Percentiles rank a stretch among this genome's conserved stretches.
Evolutionary conservation across 495 filamentous ascomycete genomes (phyloP).

Genomic region (Sordaria brevicollis): DNA sequence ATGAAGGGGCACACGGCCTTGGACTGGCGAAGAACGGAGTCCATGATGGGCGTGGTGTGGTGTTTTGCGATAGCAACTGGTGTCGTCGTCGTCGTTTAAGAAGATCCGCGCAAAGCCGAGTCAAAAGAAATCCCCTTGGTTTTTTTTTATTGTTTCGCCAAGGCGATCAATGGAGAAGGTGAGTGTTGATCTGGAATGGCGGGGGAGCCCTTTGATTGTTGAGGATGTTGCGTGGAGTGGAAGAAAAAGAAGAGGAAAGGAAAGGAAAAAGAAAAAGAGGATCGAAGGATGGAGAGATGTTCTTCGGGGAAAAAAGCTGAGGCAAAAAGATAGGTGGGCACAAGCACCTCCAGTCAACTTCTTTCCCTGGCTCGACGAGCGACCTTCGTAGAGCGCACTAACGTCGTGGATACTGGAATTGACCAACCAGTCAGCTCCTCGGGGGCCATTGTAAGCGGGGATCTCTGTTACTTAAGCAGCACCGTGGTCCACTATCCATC

Average conservation of each 20-base stretch:
- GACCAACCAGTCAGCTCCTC: neutral
- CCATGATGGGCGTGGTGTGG: constrained; percentile 47
- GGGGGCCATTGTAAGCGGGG: neutral
- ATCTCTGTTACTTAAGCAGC: neutral
- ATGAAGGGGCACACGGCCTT: constrained; percentile 94
- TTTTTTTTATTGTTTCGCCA: neutral
- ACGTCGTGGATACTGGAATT: neutral
- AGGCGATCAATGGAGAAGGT: neutral
- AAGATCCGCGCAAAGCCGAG: neutral
- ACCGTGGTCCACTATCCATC: no score
- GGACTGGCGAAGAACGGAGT: constrained; percentile 86
- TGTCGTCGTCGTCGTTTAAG: neutral
- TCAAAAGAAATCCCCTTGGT: neutral
- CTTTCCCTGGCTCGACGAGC: neutral
- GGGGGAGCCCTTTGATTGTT: neutral
- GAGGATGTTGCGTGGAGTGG: neutral
- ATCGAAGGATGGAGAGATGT: neutral
- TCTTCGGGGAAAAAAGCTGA: neutral
- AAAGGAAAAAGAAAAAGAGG: neutral
- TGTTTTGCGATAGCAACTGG: neutral
- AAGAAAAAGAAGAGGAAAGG: neutral
- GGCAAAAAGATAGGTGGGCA: neutral
- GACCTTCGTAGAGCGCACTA: neutral
- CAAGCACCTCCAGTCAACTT: neutral
- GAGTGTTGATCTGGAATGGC: neutral